Conservation (phyloP, 768 basidiomycete species). For the Suillus plorans region DNA sequence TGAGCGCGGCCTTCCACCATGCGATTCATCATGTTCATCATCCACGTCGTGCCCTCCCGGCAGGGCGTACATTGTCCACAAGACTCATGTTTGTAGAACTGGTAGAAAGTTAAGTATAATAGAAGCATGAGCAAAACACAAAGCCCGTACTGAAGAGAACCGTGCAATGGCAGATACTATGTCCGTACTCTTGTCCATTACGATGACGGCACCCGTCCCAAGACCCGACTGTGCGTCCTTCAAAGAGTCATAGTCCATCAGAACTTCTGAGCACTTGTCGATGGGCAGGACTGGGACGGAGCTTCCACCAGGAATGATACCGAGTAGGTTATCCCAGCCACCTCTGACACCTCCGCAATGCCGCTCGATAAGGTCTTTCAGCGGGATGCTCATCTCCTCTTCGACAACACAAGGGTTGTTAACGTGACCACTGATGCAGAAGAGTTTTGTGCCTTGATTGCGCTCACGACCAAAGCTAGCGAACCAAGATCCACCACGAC, state of each 20-base stretch:
- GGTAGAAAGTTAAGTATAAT: conserved; percentile 8
- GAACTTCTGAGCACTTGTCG: conserved; percentile 77
- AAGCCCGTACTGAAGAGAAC: conserved; percentile 63
- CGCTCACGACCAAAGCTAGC: conserved; percentile 87
- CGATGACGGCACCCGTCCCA: conserved; percentile 97
- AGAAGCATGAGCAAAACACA: conserved; percentile 1
- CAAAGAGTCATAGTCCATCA: conserved; percentile 99
- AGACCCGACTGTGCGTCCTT: conserved; percentile 96
- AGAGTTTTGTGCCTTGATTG: conserved; percentile 96
- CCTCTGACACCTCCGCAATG: conserved; percentile 94
- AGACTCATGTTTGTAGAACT: conserved; percentile 99
- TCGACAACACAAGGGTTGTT: conserved; percentile 98
- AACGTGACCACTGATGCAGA: conserved; percentile 95
- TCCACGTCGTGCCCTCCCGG: conserved; percentile 95
- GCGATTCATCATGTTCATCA: conserved; percentile 99
- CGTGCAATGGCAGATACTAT: conserved; percentile 93
- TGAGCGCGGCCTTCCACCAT: conserved; percentile 92
- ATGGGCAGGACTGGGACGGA: conserved; percentile 93
- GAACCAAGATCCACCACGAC: conserved; percentile 89
- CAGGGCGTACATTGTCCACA: conserved; percentile 98
- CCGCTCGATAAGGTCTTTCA: conserved; percentile 92
- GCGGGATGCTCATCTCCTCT: conserved; percentile 98
- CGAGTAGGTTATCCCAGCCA: conserved; percentile 96
- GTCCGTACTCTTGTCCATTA: conserved; percentile 98
- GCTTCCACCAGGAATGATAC: conserved; percentile 94